These are phyloP conservation scores for Cordyceps militaris DNA, from an alignment of 2,329 filamentous ascomycete species.

Conservation along the genomic window DNA sequence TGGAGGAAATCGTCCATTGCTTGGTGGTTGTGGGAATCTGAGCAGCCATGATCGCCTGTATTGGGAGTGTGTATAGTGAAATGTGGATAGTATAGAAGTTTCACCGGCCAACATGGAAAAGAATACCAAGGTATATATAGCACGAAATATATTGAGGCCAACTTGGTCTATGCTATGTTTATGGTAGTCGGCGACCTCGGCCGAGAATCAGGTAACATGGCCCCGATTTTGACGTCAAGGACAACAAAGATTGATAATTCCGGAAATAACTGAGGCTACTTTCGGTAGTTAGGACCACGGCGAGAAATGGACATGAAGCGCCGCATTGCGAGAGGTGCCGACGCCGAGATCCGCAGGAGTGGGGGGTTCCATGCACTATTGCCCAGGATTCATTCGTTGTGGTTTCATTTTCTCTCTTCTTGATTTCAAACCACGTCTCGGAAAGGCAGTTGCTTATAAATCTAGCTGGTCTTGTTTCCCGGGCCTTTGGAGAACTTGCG, in stretches of 20 bases:
- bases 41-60: neutral
- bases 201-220: neutral
- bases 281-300: no score
- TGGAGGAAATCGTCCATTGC: constrained; percentile 49
- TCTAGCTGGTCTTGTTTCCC: constrained; percentile 5
- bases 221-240: neutral
- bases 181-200: neutral
- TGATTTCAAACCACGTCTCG: neutral
- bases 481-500: constrained; percentile 3
- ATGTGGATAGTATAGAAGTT: no score
- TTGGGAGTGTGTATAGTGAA: no score
- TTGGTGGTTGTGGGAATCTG: constrained; percentile 34
- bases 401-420: neutral
- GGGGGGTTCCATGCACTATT: neutral
- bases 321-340: no score
- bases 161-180: neutral
- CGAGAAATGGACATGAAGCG: neutral
- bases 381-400: no score
- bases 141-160: no score
- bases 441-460: neutral
- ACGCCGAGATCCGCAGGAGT: neutral
- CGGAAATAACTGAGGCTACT: neutral
- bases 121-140: no score
- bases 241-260: no score
- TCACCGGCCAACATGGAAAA: no score